Evolutionary conservation across 164 flowering plant genomes (phyloP).

Genomic region (Umbellularia californica): DNA sequence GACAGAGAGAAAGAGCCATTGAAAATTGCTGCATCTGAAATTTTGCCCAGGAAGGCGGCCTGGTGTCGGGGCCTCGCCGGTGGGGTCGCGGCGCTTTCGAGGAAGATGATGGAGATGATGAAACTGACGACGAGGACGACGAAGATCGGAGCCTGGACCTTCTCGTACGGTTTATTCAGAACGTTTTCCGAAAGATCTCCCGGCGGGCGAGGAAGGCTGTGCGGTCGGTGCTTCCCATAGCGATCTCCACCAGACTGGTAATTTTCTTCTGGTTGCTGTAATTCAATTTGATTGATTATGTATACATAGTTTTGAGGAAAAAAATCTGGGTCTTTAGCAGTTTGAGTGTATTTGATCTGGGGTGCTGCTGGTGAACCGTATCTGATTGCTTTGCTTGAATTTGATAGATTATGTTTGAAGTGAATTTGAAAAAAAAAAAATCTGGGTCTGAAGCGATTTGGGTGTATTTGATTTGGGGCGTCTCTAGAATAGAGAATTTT

Average conservation of each 20-base stretch:
- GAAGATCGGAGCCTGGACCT: conserved; percentile 87
- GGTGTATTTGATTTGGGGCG: too few relatives aligned
- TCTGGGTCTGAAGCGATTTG: too few relatives aligned
- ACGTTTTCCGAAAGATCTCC: conserved; percentile 71
- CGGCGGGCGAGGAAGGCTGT: conserved; percentile 69
- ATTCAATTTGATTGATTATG: not conserved
- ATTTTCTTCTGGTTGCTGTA: not conserved
- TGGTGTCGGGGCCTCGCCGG: conserved; percentile 26
- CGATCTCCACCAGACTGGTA: conserved; percentile 69
- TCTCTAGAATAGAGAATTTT: too few relatives aligned
- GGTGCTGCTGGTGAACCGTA: too few relatives aligned
- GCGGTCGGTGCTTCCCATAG: conserved; percentile 66
- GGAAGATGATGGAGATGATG: conserved; percentile 45
- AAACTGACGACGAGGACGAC: conserved; percentile 53
- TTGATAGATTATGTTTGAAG: too few relatives aligned
- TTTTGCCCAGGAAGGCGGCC: conserved; percentile 35
- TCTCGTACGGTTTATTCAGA: conserved; percentile 62
- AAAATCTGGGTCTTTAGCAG: too few relatives aligned
- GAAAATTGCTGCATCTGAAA: conserved; percentile 3
- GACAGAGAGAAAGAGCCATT: conserved; percentile 5
- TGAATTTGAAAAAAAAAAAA: too few relatives aligned
- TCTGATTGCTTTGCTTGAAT: too few relatives aligned
- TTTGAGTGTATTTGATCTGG: too few relatives aligned
- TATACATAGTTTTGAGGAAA: too few relatives aligned
- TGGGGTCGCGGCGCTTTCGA: conserved; percentile 34